Evolutionary conservation across 257 asterid species (phyloP).

Genomic region (Echium plantagineum): DNA sequence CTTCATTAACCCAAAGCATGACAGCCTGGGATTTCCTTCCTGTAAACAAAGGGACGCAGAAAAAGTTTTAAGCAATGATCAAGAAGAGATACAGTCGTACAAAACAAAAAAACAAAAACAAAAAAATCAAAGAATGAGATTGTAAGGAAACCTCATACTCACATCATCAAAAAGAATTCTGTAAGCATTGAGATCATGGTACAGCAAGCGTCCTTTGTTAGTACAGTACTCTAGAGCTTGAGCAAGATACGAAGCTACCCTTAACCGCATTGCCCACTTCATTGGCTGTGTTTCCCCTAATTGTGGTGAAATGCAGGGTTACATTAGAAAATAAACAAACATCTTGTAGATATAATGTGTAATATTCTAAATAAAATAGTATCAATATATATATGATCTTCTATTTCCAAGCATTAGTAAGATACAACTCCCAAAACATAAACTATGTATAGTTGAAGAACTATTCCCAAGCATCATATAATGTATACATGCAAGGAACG

Average conservation of each 20-base stretch:
- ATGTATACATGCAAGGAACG: too few relatives aligned
- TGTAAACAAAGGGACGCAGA: slow-evolving; percentile 7
- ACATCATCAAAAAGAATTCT: slow-evolving; percentile 84
- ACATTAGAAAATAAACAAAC: neutral
- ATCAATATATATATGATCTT: neutral
- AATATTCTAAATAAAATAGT: neutral
- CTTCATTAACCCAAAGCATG: slow-evolving; percentile 68
- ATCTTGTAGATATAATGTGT: neutral
- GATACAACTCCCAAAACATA: neutral
- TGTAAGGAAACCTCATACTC: slow-evolving; percentile 18
- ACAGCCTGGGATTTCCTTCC: slow-evolving; percentile 53
- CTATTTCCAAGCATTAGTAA: neutral
- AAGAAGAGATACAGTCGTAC: neutral
- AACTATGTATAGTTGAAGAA: too few relatives aligned
- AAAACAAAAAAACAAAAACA: neutral
- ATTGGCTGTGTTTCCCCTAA: slow-evolving; percentile 96
- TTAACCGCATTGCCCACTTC: slow-evolving; percentile 98
- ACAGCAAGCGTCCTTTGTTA: slow-evolving; percentile 75
- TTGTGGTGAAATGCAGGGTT: slow-evolving; percentile 5
- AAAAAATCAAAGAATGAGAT: neutral
- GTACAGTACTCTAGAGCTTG: slow-evolving; percentile 92
- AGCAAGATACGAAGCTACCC: slow-evolving; percentile 82
- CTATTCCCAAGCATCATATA: too few relatives aligned
- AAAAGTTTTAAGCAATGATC: neutral
- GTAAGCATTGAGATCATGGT: slow-evolving; percentile 96